Evolutionary conservation across 345 rosid species (phyloP).

Genomic region (Schrenkiella parvula): DNA sequence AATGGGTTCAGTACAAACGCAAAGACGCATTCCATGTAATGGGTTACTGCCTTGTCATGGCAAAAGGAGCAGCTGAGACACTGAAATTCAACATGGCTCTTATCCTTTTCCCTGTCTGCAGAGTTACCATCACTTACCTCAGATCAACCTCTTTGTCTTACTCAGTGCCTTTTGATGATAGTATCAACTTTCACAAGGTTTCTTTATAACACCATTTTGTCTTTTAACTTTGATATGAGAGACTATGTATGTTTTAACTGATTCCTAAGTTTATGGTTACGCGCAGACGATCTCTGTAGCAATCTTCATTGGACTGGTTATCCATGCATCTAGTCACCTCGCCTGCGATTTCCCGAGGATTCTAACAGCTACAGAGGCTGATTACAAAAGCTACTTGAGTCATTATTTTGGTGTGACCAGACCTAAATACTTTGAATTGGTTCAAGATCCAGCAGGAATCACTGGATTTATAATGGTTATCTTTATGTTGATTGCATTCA

Average conservation of each 20-base stretch:
- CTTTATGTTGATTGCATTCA: constrained; percentile 72
- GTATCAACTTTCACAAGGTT: constrained; percentile 95
- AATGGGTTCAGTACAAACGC: constrained; percentile 65
- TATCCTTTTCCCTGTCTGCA: constrained; percentile 81
- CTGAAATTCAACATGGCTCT: constrained; percentile 95
- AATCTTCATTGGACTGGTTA: constrained; percentile 50
- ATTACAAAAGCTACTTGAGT: constrained; percentile 31
- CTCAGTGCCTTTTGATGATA: constrained; percentile 82
- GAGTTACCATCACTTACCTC: constrained; percentile 85
- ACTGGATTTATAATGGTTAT: constrained; percentile 81
- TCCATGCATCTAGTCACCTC: constrained; percentile 80
- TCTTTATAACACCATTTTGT: background rate
- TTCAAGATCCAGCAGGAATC: constrained; percentile 62
- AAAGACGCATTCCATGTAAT: constrained; percentile 60
- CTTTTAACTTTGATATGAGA: background rate
- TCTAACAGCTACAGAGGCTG: constrained; percentile 20
- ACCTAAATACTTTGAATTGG: constrained; percentile 69
- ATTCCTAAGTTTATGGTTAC: background rate
- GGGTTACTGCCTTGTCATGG: constrained; percentile 86
- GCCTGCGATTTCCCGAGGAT: constrained; percentile 93
- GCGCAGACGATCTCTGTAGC: constrained; percentile 25
- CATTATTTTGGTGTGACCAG: constrained; percentile 51
- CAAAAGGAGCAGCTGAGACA: constrained; percentile 94
- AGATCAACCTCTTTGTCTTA: constrained; percentile 69
- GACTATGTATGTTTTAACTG: background rate